Percentiles rank a stretch among this genome's conserved stretches.
These are phyloP conservation scores for Eucalyptus cloeziana DNA, from an alignment of 345 rosid species.

Conservation along the genomic window DNA sequence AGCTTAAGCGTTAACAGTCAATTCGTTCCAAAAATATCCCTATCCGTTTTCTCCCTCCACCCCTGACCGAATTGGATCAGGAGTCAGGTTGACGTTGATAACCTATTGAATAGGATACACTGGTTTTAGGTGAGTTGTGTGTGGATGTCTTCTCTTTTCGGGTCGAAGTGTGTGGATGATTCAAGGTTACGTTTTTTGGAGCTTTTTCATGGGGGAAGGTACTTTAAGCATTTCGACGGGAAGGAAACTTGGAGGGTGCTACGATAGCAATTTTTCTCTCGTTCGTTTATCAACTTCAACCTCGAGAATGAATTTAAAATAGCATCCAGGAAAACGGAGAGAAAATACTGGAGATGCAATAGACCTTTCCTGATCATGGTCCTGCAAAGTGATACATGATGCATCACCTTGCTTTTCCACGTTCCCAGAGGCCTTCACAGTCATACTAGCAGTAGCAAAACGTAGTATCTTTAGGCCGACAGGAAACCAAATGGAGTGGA, in stretches of 20 bases:
- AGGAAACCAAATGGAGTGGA: no score
- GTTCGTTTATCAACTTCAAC: background rate
- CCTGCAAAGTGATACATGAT: accelerated
- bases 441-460: background rate
- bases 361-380: background rate
- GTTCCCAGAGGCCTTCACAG: background rate
- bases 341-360: background rate
- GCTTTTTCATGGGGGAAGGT: background rate
- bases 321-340: background rate
- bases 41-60: background rate
- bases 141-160: background rate
- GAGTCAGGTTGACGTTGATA: background rate
- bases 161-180: background rate
- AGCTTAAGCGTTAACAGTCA: background rate
- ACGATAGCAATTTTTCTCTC: background rate
- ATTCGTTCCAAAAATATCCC: background rate
- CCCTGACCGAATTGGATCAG: background rate
- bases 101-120: background rate
- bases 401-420: background rate
- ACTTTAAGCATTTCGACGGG: background rate
- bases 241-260: background rate
- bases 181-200: background rate
- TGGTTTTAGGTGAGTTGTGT: background rate
- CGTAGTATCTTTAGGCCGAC: no score
- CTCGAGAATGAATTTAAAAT: background rate